phyloP scores from a whole-genome alignment of 106 monocot genomes.

The Dioscorea alata region DNA sequence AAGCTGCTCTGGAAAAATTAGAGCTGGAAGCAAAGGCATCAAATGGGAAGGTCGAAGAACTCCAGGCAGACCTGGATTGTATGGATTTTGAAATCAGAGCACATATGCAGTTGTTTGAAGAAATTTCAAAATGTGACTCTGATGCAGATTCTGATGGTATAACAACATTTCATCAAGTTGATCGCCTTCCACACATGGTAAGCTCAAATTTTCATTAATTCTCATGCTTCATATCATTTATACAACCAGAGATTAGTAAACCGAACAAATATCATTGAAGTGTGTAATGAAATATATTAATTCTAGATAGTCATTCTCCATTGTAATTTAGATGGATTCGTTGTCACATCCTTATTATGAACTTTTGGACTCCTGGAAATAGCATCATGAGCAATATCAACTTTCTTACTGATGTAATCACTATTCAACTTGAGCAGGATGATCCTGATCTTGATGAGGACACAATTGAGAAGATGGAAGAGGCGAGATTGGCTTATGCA shows the following conservation, averaged over 20 bases:
- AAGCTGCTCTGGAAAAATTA: slow-evolving; percentile 77
- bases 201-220: slow-evolving; percentile 9
- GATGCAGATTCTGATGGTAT: slow-evolving; percentile 18
- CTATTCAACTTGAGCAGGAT: slow-evolving; percentile 9
- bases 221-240: neutral
- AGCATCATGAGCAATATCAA: too few species aligned
- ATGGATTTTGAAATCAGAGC: slow-evolving; percentile 57
- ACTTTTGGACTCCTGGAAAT: too few species aligned
- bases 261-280: too few species aligned
- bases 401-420: too few species aligned
- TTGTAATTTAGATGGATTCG: too few species aligned
- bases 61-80: slow-evolving; percentile 43
- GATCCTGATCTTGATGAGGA: slow-evolving; percentile 30
- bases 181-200: slow-evolving; percentile 45
- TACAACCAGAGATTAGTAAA: too few species aligned
- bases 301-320: too few species aligned
- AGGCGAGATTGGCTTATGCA: slow-evolving; percentile 55
- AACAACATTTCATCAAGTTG: slow-evolving; percentile 28
- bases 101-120: slow-evolving; percentile 53
- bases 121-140: slow-evolving; percentile 38
- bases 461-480: slow-evolving; percentile 59
- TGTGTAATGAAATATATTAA: neutral
- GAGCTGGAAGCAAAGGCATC: slow-evolving; percentile 70
- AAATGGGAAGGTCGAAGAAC: slow-evolving; percentile 65
- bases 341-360: too few species aligned